Evolutionary conservation across 169 alveolate genomes (phyloP).

Genomic region (Plasmodium yoelii): DNA sequence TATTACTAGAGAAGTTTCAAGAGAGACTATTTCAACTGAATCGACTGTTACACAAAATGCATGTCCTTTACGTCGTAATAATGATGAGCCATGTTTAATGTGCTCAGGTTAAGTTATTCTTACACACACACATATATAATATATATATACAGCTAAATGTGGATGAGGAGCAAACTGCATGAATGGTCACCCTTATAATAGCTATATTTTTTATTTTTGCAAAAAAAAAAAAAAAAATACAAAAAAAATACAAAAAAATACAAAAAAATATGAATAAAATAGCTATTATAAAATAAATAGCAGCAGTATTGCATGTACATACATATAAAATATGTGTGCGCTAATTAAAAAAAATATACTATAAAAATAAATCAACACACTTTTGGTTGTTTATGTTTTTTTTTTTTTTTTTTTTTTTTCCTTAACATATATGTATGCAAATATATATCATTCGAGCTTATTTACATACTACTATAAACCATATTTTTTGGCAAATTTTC

Average conservation of each 20-base stretch:
- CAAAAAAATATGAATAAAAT: background rate
- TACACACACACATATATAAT: background rate
- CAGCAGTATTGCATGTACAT: no score
- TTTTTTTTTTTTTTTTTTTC: no score
- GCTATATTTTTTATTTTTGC: background rate
- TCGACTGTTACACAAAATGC: slow-evolving; percentile 53
- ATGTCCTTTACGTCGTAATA: slow-evolving; percentile 64
- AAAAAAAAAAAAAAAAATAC: background rate
- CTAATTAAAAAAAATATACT: no score
- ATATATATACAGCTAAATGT: background rate
- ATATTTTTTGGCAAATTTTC: slow-evolving; percentile 6
- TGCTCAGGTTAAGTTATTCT: slow-evolving; percentile 81
- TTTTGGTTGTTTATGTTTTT: no score
- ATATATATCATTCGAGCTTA: no score
- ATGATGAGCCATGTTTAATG: slow-evolving; percentile 84
- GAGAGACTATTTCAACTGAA: slow-evolving; percentile 76
- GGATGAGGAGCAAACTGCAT: background rate
- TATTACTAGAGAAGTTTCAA: slow-evolving; percentile 75
- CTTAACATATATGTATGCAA: no score
- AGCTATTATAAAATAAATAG: background rate
- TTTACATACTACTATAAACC: no score
- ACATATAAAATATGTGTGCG: no score
- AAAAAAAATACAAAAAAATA: background rate
- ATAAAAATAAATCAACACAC: no score
- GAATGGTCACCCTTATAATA: background rate